Conservation (phyloP, 768 basidiomycete species). For the Daedaleopsis sinensis region DNA sequence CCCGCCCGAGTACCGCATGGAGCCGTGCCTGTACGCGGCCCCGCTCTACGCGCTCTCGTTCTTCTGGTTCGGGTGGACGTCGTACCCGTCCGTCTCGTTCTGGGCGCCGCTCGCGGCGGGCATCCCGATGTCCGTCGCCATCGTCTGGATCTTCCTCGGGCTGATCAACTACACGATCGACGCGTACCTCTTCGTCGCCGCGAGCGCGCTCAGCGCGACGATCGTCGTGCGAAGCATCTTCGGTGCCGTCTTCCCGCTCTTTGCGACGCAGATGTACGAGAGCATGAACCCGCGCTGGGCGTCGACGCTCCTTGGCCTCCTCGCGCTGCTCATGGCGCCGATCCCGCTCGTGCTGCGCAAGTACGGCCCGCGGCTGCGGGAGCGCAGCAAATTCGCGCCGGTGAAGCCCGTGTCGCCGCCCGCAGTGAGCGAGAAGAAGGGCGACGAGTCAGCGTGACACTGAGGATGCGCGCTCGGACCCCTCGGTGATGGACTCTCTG, state of each 20-base stretch:
- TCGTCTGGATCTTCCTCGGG: constrained; percentile 59
- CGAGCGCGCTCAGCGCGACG: constrained; percentile 58
- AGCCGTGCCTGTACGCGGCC: constrained; percentile 51
- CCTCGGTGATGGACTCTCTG: no score
- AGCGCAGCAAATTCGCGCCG: constrained; percentile 32
- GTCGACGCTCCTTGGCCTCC: constrained; percentile 56
- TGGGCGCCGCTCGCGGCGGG: constrained; percentile 61
- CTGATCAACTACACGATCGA: constrained; percentile 68
- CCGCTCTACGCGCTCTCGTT: constrained; percentile 57
- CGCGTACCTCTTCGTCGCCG: constrained; percentile 60
- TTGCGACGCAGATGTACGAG: constrained; percentile 49
- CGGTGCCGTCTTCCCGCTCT: constrained; percentile 35
- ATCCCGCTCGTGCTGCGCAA: constrained; percentile 33
- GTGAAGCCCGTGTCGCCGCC: neutral
- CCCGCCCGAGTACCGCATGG: constrained; percentile 65
- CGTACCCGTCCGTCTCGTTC: constrained; percentile 51
- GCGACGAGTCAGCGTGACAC: neutral
- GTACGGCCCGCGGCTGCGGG: constrained; percentile 29
- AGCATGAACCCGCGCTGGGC: constrained; percentile 59
- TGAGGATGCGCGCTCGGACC: neutral
- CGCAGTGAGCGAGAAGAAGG: neutral
- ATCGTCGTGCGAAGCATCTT: constrained; percentile 50
- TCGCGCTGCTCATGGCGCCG: constrained; percentile 58
- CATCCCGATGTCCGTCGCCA: constrained; percentile 51
- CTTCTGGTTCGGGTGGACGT: constrained; percentile 77